phyloP scores from a whole-genome alignment of 768 basidiomycete genomes.

The Imleria badia region DNA sequence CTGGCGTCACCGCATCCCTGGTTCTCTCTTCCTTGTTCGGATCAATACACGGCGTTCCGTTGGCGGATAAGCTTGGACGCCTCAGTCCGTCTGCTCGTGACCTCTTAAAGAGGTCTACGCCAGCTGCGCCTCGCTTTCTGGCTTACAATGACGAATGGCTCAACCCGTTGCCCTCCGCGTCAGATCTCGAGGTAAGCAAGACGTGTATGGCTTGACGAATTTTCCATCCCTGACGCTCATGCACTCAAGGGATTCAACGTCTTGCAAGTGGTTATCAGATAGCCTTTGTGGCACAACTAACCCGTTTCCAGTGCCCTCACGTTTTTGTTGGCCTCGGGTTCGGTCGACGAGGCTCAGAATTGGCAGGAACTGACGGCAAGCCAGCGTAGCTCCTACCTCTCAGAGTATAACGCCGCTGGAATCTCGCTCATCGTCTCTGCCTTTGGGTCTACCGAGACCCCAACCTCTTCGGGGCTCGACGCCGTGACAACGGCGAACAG shows the following conservation, averaged over 20 bases:
- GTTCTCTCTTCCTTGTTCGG: constrained; percentile 8
- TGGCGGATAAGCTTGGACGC: constrained; percentile 22
- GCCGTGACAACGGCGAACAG: constrained; percentile 41
- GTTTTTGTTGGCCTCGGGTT: constrained; percentile 41
- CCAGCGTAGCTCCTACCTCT: constrained; percentile 41
- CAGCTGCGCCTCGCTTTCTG: constrained; percentile 50
- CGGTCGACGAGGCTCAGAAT: constrained; percentile 45
- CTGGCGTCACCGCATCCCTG: background rate
- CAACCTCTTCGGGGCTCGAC: constrained; percentile 43
- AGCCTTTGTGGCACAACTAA: background rate
- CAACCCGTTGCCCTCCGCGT: constrained; percentile 42
- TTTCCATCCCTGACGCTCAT: background rate
- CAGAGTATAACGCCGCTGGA: constrained; percentile 51
- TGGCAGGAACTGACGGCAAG: constrained; percentile 40
- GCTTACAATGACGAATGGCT: constrained; percentile 43
- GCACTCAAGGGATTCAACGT: constrained; percentile 33
- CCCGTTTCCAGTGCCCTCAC: constrained; percentile 34
- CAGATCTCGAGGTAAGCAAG: constrained; percentile 41
- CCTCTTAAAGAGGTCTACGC: constrained; percentile 23
- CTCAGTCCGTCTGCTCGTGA: constrained; percentile 24
- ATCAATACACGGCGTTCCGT: constrained; percentile 13
- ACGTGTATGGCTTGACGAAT: background rate
- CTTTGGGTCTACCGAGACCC: constrained; percentile 46
- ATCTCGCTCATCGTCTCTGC: constrained; percentile 57
- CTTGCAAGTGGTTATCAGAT: constrained; percentile 23